Percentiles rank a stretch among this genome's conserved stretches.
phyloP scores from a whole-genome alignment of 1,284 basidiomycete species.

The Boletus subluridellus region DNA sequence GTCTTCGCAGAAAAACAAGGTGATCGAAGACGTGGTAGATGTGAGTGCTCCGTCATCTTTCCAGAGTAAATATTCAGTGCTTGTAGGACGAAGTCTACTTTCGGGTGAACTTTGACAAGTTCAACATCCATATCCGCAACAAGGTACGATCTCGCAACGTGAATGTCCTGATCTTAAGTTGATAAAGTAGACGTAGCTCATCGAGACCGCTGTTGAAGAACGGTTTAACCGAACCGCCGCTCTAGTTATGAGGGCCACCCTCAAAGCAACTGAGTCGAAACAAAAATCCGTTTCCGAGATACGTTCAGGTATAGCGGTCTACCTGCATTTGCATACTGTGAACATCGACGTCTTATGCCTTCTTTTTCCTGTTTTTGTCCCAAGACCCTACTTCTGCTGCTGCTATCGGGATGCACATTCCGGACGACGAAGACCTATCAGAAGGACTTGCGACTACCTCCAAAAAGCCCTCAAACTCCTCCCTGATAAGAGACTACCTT shows the following conservation, averaged over 20 bases:
- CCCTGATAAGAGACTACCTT: conserved; percentile 71
- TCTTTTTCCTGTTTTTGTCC: background rate
- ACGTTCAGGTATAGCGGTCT: conserved; percentile 54
- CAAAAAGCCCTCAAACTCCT: conserved; percentile 56
- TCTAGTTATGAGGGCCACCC: conserved; percentile 63
- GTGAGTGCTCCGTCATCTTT: conserved; percentile 40
- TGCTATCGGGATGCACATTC: conserved; percentile 57
- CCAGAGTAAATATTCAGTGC: conserved; percentile 5
- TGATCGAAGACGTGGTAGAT: conserved; percentile 59
- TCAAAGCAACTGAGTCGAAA: conserved; percentile 66
- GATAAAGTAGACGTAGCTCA: conserved; percentile 49
- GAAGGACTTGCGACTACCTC: conserved; percentile 54
- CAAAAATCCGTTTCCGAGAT: conserved; percentile 60
- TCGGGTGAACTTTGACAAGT: conserved; percentile 84
- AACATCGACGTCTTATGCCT: background rate
- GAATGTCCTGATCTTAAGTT: conserved; percentile 1
- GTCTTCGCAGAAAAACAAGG: conserved; percentile 48
- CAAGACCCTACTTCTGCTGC: conserved; percentile 63
- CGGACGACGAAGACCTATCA: conserved; percentile 56
- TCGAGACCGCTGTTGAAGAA: conserved; percentile 70
- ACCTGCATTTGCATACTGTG: background rate
- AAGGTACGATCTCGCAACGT: conserved; percentile 48
- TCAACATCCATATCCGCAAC: conserved; percentile 86
- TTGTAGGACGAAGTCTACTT: conserved; percentile 70
- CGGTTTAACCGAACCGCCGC: conserved; percentile 76